Conservation (phyloP, 2,329 filamentous ascomycete species). For the Hypoxylon sp. region DNA sequence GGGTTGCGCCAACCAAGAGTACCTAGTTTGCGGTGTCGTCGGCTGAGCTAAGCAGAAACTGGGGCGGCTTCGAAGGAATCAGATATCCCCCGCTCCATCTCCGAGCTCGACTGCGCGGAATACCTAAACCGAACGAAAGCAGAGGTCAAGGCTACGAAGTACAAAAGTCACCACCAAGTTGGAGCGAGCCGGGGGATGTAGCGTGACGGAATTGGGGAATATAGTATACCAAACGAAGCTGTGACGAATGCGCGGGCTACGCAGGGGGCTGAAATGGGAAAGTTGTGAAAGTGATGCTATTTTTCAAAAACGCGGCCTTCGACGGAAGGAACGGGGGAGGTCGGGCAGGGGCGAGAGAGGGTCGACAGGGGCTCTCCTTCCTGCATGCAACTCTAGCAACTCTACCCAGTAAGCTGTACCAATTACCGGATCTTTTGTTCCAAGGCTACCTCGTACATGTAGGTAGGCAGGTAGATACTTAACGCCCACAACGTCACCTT, state of each 20-base stretch:
- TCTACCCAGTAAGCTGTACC: conserved; percentile 28
- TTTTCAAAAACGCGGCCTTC: conserved; percentile 21
- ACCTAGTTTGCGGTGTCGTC: conserved; percentile 19
- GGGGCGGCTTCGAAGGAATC: conserved; percentile 35
- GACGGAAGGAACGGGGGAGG: conserved; percentile 32
- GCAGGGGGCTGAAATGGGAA: conserved; percentile 36
- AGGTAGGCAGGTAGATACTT: conserved; percentile 11
- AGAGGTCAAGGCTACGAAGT: background rate
- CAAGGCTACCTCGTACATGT: conserved; percentile 3
- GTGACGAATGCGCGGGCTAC: conserved; percentile 14
- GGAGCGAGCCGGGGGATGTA: background rate
- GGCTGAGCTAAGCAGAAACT: conserved; percentile 28
- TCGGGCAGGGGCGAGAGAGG: conserved; percentile 8
- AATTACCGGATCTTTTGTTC: conserved; percentile 27
- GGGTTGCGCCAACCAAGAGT: conserved; percentile 26
- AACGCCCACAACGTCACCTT: conserved; percentile 31
- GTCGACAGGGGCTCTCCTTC: background rate
- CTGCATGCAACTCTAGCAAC: conserved; percentile 22
- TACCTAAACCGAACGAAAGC: conserved; percentile 14
- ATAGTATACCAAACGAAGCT: conserved; percentile 10
- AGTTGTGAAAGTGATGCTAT: conserved; percentile 23
- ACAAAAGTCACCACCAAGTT: conserved; percentile 2
- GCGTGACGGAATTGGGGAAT: conserved; percentile 7
- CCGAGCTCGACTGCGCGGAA: conserved; percentile 38
- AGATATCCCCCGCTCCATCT: conserved; percentile 42